Conservation (phyloP, 805 yeast species). For the Schizosaccharomyces octosporus region DNA sequence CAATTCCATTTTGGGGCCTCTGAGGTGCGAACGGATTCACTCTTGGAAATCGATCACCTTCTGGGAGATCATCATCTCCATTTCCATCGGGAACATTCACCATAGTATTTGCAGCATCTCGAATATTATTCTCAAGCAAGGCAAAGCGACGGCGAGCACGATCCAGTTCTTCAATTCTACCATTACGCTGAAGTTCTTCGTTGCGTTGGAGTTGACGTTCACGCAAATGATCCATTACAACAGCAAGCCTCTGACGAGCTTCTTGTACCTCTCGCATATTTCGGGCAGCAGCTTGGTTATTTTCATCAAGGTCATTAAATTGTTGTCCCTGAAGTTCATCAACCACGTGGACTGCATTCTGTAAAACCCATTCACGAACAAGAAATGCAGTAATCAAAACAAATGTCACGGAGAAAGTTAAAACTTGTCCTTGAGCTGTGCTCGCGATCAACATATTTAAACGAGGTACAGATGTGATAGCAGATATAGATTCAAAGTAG, state of each 20-base stretch:
- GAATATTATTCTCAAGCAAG: background rate
- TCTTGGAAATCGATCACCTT: too few relatives aligned
- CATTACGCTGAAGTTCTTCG: background rate
- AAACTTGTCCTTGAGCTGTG: constrained; percentile 11
- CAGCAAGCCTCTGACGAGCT: background rate
- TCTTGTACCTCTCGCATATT: constrained; percentile 7
- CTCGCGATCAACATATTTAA: background rate
- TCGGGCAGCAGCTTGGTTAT: constrained; percentile 8
- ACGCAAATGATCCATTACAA: background rate
- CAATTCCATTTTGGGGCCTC: too few relatives aligned
- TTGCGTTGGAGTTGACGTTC: background rate
- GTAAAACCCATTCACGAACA: constrained; percentile 15
- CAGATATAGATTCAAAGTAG: background rate
- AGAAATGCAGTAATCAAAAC: constrained; percentile 19
- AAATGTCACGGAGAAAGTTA: constrained; percentile 11
- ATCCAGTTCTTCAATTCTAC: background rate
- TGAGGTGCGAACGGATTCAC: too few relatives aligned
- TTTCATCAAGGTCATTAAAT: constrained; percentile 4
- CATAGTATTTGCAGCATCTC: background rate
- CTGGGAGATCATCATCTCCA: too few relatives aligned
- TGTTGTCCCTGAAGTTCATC: constrained; percentile 2
- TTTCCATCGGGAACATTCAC: too few relatives aligned
- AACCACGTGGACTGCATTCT: constrained; percentile 8
- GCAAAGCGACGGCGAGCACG: background rate
- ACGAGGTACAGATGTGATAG: background rate